Conservation (phyloP, 371 early-diverging fungal genomes). For the Syncephalis fuscata region DNA sequence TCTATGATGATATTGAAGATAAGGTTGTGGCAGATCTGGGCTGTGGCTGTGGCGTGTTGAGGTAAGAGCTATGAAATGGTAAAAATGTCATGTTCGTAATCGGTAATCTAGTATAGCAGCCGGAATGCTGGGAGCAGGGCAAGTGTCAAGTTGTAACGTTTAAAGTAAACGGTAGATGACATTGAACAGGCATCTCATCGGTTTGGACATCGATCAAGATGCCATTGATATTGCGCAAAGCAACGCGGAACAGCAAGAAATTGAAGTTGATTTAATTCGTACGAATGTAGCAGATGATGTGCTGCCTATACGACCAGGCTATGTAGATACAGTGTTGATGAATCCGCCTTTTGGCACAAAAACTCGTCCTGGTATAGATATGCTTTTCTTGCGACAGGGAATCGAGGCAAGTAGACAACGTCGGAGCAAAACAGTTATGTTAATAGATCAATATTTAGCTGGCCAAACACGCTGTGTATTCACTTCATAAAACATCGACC, state of each 20-base stretch:
- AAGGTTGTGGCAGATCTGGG: conserved; percentile 66
- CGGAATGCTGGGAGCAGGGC: conserved; percentile 38
- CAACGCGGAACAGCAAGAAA: conserved; percentile 50
- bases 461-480: conserved; percentile 46
- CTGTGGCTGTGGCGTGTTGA: conserved; percentile 66
- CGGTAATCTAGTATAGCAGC: conserved; percentile 23
- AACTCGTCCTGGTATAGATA: conserved; percentile 57
- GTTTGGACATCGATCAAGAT: conserved; percentile 66
- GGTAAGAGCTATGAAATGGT: conserved; percentile 5
- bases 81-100: neutral
- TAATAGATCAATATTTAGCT: conserved; percentile 9
- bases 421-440: neutral
- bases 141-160: no score
- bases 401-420: conserved; percentile 24
- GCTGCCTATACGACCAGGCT: conserved; percentile 23
- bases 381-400: conserved; percentile 55
- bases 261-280: conserved; percentile 37
- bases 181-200: conserved; percentile 38
- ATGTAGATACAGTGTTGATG: conserved; percentile 64
- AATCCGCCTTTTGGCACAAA: conserved; percentile 82
- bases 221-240: conserved; percentile 55
- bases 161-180: no score
- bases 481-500: conserved; percentile 69
- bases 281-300: conserved; percentile 19
- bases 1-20: conserved; percentile 59